A percentile compares a stretch with the other conserved stretches of the same genome.
Conservation (phyloP, 208 protist species). For the Acanthamoeba royreba region DNA sequence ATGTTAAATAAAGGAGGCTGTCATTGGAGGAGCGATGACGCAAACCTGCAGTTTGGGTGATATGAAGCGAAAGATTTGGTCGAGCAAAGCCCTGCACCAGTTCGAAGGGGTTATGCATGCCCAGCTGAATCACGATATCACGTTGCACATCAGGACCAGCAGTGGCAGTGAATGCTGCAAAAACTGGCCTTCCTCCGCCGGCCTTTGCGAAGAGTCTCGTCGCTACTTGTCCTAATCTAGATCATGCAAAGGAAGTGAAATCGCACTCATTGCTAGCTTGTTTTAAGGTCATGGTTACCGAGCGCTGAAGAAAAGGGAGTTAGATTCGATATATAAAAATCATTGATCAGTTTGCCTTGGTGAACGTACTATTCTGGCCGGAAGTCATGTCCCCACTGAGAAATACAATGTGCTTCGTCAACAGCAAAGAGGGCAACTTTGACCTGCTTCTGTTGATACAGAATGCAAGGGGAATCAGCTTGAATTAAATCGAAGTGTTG, state of each 20-base stretch:
- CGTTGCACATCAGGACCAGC: not conserved
- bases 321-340: too few relatives aligned
- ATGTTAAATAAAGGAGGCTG: not conserved
- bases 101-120: not conserved
- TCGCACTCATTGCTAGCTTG: too few relatives aligned
- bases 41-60: not conserved
- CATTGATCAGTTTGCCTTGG: not conserved
- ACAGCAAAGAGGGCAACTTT: conserved; percentile 75
- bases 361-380: conserved; percentile 75
- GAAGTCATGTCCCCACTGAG: conserved; percentile 91
- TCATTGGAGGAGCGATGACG: not conserved
- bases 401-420: conserved; percentile 90
- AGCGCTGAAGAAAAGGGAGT: too few relatives aligned
- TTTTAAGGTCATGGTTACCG: too few relatives aligned
- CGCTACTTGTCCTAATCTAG: too few relatives aligned
- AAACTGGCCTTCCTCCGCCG: not conserved
- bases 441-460: not conserved
- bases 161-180: conserved; percentile 30
- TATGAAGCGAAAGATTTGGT: not conserved
- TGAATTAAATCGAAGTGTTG: not conserved
- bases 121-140: not conserved
- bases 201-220: not conserved
- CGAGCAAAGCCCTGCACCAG: conserved; percentile 7
- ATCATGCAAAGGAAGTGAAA: too few relatives aligned
- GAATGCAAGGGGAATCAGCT: not conserved